Percentiles rank a stretch among this genome's conserved stretches.
Conservation (phyloP, 495 filamentous ascomycete genomes). For the Aspergillus bridgeri region DNA sequence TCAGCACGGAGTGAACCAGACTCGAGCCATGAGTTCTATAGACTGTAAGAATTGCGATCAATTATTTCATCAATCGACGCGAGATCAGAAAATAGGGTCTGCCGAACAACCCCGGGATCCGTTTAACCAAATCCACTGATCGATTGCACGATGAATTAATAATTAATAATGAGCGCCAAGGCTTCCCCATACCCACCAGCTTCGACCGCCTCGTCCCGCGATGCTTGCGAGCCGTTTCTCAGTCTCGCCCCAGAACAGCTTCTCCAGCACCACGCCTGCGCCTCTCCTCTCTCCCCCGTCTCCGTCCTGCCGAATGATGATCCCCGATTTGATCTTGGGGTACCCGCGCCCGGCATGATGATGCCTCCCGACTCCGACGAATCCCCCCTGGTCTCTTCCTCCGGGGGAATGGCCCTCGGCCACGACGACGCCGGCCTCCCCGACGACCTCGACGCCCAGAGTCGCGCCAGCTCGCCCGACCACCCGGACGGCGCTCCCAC, state of each 20-base stretch:
- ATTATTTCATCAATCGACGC: too few relatives aligned
- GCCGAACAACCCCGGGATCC: background rate
- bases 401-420: constrained; percentile 22
- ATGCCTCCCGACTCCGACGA: constrained; percentile 40
- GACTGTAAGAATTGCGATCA: too few relatives aligned
- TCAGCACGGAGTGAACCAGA: too few relatives aligned
- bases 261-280: constrained; percentile 2
- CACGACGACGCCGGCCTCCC: constrained; percentile 31
- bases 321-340: constrained; percentile 34
- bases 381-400: constrained; percentile 35
- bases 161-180: constrained; percentile 30
- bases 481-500: constrained; percentile 32
- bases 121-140: too few relatives aligned
- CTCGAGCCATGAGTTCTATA: too few relatives aligned
- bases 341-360: constrained; percentile 47
- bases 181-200: constrained; percentile 39
- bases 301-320: constrained; percentile 37
- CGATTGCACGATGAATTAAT: too few relatives aligned
- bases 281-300: constrained; percentile 6
- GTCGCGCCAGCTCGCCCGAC: constrained; percentile 45
- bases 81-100: too few relatives aligned
- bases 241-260: constrained; percentile 8
- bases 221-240: constrained; percentile 13
- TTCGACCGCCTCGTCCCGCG: constrained; percentile 14
- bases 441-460: constrained; percentile 43